Conservation (phyloP, 2,329 filamentous ascomycete genomes). For the Thyridium curvatum region DNA sequence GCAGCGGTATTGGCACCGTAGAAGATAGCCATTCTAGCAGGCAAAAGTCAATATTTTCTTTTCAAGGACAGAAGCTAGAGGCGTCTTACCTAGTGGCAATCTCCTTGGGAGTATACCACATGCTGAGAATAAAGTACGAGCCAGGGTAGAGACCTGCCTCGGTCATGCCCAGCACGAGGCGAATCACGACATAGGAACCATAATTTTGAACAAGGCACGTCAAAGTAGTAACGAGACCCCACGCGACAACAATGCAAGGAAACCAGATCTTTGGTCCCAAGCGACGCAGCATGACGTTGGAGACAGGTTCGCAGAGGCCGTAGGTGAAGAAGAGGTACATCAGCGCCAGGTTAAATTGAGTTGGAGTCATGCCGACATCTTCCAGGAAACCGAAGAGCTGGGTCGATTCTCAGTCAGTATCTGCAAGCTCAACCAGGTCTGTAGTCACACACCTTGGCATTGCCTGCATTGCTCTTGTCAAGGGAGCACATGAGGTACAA, state of each 20-base stretch:
- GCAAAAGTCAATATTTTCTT: neutral
- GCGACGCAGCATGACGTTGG: slow-evolving; percentile 23
- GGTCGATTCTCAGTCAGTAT: neutral
- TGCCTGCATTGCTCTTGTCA: slow-evolving; percentile 11
- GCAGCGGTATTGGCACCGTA: slow-evolving; percentile 27
- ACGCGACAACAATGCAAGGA: slow-evolving; percentile 9
- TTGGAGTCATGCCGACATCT: slow-evolving; percentile 10
- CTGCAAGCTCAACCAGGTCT: no score
- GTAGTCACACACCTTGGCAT: slow-evolving; percentile 11
- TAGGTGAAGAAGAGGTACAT: slow-evolving; percentile 21
- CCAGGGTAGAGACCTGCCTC: slow-evolving; percentile 17
- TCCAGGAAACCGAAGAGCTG: slow-evolving; percentile 11
- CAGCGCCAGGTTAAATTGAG: slow-evolving; percentile 21
- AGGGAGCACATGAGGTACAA: slow-evolving; percentile 10
- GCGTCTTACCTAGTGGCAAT: slow-evolving; percentile 7
- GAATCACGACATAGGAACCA: slow-evolving; percentile 1
- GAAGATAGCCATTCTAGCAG: slow-evolving; percentile 9
- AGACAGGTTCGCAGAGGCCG: slow-evolving; percentile 11
- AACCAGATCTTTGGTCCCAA: slow-evolving; percentile 27
- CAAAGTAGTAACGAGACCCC: slow-evolving; percentile 3
- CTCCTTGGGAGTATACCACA: slow-evolving; percentile 13
- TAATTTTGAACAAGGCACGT: no score
- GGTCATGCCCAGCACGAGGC: slow-evolving; percentile 12
- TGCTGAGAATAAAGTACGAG: slow-evolving; percentile 13
- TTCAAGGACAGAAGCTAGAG: neutral